phyloP scores from a whole-genome alignment of 2,329 filamentous ascomycete species.

The Microcyclospora tardicrescens region DNA sequence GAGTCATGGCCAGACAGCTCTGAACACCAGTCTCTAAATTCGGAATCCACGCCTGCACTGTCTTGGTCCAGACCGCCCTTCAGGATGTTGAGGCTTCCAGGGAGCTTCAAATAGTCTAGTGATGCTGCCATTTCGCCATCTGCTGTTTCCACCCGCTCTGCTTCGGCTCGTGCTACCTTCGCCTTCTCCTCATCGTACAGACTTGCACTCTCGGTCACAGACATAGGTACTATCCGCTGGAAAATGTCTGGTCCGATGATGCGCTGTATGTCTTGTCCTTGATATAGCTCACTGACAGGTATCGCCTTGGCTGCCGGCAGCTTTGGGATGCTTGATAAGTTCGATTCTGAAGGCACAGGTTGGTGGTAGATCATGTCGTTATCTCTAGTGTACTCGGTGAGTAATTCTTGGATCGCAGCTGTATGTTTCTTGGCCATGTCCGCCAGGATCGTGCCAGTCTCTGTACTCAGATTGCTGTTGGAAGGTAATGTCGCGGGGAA shows the following conservation, averaged over 20 bases:
- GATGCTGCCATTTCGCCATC: slow-evolving; percentile 95
- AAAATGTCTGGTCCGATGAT: slow-evolving; percentile 97
- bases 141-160: slow-evolving; percentile 80
- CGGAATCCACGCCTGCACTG: slow-evolving; percentile 66
- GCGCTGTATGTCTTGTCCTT: slow-evolving; percentile 89
- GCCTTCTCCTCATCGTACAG: slow-evolving; percentile 98
- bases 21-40: slow-evolving; percentile 88
- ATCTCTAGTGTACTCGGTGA: slow-evolving; percentile 67
- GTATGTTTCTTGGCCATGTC: slow-evolving; percentile 77
- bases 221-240: slow-evolving; percentile 88
- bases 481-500: slow-evolving; percentile 71
- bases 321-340: slow-evolving; percentile 70
- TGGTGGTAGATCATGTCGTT: slow-evolving; percentile 99
- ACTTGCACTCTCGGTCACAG: slow-evolving; percentile 91
- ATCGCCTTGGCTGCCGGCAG: slow-evolving; percentile 93
- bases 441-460: slow-evolving; percentile 60
- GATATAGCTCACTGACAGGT: slow-evolving; percentile 89
- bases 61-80: slow-evolving; percentile 91
- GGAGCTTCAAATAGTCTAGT: slow-evolving; percentile 82
- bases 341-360: slow-evolving; percentile 72
- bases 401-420: slow-evolving; percentile 65
- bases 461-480: slow-evolving; percentile 70
- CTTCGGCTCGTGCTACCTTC: slow-evolving; percentile 84
- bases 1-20: slow-evolving; percentile 78
- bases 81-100: slow-evolving; percentile 64